Evolutionary conservation across 1,139 yeast species (phyloP), one percentile per base, ranked within the genome.

Genomic region (Blastobotrys aristatus): DNA sequence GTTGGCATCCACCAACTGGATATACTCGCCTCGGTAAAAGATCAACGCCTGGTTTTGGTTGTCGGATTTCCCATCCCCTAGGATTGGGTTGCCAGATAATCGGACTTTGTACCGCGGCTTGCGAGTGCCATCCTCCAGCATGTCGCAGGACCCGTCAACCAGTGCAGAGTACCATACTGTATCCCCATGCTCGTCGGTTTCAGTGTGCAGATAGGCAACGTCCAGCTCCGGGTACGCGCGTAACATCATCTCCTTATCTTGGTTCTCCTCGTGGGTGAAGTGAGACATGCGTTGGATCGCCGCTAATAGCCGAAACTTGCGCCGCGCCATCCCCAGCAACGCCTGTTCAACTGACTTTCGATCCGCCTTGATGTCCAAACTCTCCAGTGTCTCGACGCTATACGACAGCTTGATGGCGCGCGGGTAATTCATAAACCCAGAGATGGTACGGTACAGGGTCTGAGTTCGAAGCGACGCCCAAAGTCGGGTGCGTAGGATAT

Each of bases 51-150:
- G 80, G 57, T 87, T 87, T 61, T 87, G 96, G 58, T 87, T 87
- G 60, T 87, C 96, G 2, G 95, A 81, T 61, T 87, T 87, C 2
- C 96, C 96, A 65, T 87, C 96, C 0, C 96, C 96, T 24, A 88
- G 68, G 34, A 87, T 84, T 2, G 96, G 96, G 60, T 88, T 80
- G 1, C 96, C 96, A 0, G 95, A 82, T 11, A 88, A 68, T 46
- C 71, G 72, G 8, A 88, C 73, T 50, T 77, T 71, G 57, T 73
- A 83, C 40, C 71, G 70, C 4, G 80, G 81, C 22, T 61, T 60
- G 26, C 79, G 67, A 13, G 69, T 58, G 0, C 80, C 79, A 3
- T 61, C 56, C 10, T 64, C 69, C 43, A 71, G 72, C 21, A 64
- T 59, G 30, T 62, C 67, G 45, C 76, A 70, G 17, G 67, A 67